A percentile compares a stretch with the other conserved stretches of the same genome.
These are phyloP conservation scores for Medicago truncatula DNA, from an alignment of 306 rosid genomes.

Conservation along the genomic window DNA sequence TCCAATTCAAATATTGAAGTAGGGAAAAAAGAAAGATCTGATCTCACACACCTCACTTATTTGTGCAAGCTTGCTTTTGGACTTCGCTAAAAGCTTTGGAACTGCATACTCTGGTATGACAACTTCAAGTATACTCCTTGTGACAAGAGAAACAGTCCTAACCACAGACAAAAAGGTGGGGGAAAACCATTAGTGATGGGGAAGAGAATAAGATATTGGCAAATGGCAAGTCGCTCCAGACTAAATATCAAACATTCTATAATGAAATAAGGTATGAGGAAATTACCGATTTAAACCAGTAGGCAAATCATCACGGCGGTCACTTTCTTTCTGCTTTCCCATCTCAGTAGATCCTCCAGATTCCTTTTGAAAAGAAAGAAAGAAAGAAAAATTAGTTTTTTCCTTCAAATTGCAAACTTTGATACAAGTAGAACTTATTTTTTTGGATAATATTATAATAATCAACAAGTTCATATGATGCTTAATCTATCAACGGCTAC, in stretches of 20 bases:
- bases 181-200: constrained; percentile 23
- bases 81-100: constrained; percentile 85
- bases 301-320: constrained; percentile 72
- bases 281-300: constrained; percentile 75
- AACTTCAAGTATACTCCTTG: constrained; percentile 95
- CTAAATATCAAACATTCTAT: constrained; percentile 25
- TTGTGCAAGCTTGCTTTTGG: constrained; percentile 92
- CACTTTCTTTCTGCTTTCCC: constrained; percentile 70
- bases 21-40: constrained; percentile 34
- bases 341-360: constrained; percentile 63
- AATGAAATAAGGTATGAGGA: constrained; percentile 28
- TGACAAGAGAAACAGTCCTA: constrained; percentile 90
- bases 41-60: constrained; percentile 84
- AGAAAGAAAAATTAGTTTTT: constrained; percentile 9
- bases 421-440: too few species aligned
- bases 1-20: constrained; percentile 28
- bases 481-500: too few species aligned
- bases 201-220: constrained; percentile 12
- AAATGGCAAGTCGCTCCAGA: constrained; percentile 20
- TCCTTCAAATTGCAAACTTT: background rate
- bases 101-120: constrained; percentile 90
- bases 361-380: constrained; percentile 52
- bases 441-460: too few species aligned
- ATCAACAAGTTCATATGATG: too few species aligned
- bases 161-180: constrained; percentile 15